Percentiles rank a stretch among this genome's conserved stretches.
phyloP scores from a whole-genome alignment of 2,329 filamentous ascomycete genomes.

The Thielaviopsis musarum region DNA sequence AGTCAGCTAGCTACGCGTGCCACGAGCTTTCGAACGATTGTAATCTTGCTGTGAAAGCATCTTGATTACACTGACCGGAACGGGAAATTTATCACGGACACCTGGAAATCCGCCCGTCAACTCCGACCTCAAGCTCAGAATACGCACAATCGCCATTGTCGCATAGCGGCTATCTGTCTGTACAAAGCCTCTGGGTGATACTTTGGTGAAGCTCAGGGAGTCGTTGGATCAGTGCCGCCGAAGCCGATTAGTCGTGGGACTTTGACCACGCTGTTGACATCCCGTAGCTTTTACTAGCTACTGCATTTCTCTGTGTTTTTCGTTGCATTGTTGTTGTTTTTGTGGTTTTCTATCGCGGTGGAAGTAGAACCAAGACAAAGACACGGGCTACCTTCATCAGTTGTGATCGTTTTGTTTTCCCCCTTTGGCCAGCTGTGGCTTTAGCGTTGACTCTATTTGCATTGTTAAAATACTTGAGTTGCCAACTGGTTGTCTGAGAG shows the following conservation, averaged over 20 bases:
- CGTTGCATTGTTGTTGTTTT: background rate
- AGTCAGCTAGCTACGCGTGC: background rate
- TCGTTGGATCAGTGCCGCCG: background rate
- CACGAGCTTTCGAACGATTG: background rate
- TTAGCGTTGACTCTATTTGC: background rate
- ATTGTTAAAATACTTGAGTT: background rate
- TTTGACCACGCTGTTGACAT: background rate
- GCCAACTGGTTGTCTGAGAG: background rate
- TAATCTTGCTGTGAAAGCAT: background rate
- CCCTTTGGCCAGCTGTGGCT: background rate
- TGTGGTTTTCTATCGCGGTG: background rate
- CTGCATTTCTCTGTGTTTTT: background rate
- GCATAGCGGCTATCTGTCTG: background rate
- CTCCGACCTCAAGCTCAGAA: background rate
- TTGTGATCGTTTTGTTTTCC: background rate
- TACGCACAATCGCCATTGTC: background rate
- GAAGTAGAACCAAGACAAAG: background rate
- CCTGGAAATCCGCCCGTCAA: background rate
- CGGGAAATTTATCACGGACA: background rate
- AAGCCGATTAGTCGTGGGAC: background rate
- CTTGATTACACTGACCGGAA: background rate
- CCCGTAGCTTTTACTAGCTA: background rate
- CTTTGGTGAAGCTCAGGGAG: background rate
- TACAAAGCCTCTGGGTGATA: background rate
- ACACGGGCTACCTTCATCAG: background rate